Base-by-base conservation (phyloP, 306 rosid genomes). In the Cucurbita moschata region DNA sequence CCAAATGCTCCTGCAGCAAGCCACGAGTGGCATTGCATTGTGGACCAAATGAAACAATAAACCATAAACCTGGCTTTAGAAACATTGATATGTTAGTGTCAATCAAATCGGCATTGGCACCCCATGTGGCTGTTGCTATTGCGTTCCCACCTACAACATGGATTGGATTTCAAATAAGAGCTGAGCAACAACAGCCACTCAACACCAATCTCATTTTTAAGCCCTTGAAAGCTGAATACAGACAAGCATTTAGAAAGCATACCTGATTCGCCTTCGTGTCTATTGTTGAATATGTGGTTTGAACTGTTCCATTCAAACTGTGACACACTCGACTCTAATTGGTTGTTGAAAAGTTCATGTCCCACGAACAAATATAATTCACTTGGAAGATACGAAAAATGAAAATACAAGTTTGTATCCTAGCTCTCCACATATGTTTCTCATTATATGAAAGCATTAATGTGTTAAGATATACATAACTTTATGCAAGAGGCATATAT, bases 121-220 rank as follows among this genome's bases (percentile, higher is more conserved):
- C 74, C 74, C 74, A 70, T 70, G 74, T 70, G 74, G 23, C 43
- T 23, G 46, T 70, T 70, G 59, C 60, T 49, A 35, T 70, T 66
- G 72, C 0, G 59, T 21, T 50, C 74, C 74, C 56, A 70, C 74
- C 74, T 68, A 23, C 74, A 70, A 49, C 74, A 70, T 50, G 58
- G 60, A 68, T 68, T 50, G 58, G 60, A 68, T 68, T 46, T 47
- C 73, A 68, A 23, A 68, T 47, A 47, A 13, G 73, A 68, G 39
- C 42, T 4, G 16, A 49, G 46, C 74, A 26, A 30, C 74, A 70
- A 70, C 74, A 30, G 44, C 74, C 74, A 50, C 42, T 70, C 74
- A 70, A 69, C 74, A 49, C 59, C 59, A 16, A 70, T n/a, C 42
- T 14, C 44, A 69, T 49, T 69, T 44, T 26, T 9, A 8, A 9